Evolutionary conservation across 148 eudicot species (phyloP), one percentile per base, ranked within the genome.

Genomic region (Rhododendron ferrugineum): DNA sequence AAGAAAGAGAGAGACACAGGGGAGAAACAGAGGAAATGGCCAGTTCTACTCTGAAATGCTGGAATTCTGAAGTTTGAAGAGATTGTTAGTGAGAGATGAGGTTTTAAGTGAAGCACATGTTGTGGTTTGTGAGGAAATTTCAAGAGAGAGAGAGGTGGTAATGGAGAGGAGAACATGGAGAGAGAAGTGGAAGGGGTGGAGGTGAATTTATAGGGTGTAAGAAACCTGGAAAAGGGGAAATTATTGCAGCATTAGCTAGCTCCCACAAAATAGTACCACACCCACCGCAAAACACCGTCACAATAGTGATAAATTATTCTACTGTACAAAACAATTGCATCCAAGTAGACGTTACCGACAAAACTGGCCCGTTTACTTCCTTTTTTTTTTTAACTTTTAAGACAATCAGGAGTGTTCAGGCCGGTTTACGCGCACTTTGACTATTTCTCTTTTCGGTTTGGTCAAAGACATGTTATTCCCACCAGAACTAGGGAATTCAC

Each of bases 401-500:
- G 49, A 46, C 0, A 46, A 46, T 8, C 7, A 6, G 1, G 1
- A 6, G 9, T 44, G 9, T 4, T 16, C 52, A 16, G 22, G 6
- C 0, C 6, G 16, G 18, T 3, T 54, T 52, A 52, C 20, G 5
- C 1, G 6, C 0, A 54, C 1, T 4, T 54, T 18, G 0, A 1
- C 6, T 5, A 16, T 54, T 54, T 3, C 0, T 16, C 22, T 54
- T 2, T 1, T 54, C 6, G 23, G 23, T 3, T 15, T 54, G 6
- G 1, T 54, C 5, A 54, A 50, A 13, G 16, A 13, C 16, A 50
- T 40, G 7, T 40, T 40, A 40, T 5, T 0, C 6, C 44, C 1
- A 1, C 0, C 1, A 1, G 1, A 6, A 40, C 7, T 40, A 40
- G 0, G 1, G 0, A 5, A 40, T 50, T 13, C 14, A 11, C 3